A percentile compares a stretch with the other conserved stretches of the same genome.
These are phyloP conservation scores for Lichenothelia convexa DNA, from an alignment of 495 filamentous ascomycete genomes.

Conservation along the genomic window DNA sequence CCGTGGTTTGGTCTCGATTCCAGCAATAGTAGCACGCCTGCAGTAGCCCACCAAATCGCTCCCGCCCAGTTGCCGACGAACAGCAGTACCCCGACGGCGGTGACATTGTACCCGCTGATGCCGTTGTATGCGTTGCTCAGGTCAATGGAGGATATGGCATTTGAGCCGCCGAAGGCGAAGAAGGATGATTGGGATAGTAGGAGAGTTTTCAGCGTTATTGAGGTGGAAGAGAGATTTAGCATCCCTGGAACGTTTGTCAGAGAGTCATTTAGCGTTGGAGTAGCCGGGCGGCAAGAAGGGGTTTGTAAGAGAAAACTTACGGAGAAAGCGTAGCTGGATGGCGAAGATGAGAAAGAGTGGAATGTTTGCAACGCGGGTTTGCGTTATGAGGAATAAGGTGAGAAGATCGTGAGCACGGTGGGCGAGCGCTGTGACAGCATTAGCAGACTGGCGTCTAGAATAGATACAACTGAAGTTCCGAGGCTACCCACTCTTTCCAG, in stretches of 20 bases:
- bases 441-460: neutral
- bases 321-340: slow-evolving; percentile 34
- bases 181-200: slow-evolving; percentile 37
- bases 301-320: slow-evolving; percentile 27
- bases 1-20: neutral
- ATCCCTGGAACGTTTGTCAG: too few species aligned
- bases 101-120: slow-evolving; percentile 34
- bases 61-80: slow-evolving; percentile 86
- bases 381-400: slow-evolving; percentile 66
- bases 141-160: slow-evolving; percentile 67
- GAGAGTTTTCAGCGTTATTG: slow-evolving; percentile 14
- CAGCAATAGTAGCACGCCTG: slow-evolving; percentile 35
- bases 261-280: too few species aligned
- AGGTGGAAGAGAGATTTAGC: slow-evolving; percentile 5
- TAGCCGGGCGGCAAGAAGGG: too few species aligned
- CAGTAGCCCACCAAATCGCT: slow-evolving; percentile 67
- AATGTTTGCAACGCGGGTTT: slow-evolving; percentile 64
- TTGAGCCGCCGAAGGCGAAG: slow-evolving; percentile 82
- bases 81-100: slow-evolving; percentile 52
- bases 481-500: too few species aligned
- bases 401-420: slow-evolving; percentile 44
- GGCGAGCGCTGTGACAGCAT: slow-evolving; percentile 8
- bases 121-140: slow-evolving; percentile 31
- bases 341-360: slow-evolving; percentile 67
- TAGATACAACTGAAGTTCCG: too few species aligned